Conservation (phyloP, 768 basidiomycete genomes). For the Trametes sanguinea region DNA sequence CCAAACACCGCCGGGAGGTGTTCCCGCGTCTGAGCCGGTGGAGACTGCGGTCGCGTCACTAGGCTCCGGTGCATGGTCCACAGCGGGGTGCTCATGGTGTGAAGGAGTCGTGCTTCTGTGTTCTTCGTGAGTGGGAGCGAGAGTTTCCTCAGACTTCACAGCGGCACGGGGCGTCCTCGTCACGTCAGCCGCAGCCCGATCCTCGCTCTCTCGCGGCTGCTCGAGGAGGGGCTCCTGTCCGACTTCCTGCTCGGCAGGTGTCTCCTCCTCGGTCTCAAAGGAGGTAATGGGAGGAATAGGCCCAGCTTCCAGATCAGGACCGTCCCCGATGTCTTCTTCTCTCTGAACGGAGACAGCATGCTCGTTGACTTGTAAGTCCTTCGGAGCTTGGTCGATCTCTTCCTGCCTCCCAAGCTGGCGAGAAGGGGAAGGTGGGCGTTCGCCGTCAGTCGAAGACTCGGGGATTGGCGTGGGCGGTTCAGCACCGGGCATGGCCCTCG, state of each 20-base stretch:
- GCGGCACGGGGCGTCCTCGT: slow-evolving; percentile 14
- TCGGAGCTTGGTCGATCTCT: slow-evolving; percentile 3
- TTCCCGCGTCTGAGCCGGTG: background rate
- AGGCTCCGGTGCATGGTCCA: background rate
- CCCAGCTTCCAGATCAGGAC: slow-evolving; percentile 12
- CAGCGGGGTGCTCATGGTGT: background rate
- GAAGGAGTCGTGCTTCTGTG: background rate
- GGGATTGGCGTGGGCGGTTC: slow-evolving; percentile 15
- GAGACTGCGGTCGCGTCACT: slow-evolving; percentile 19
- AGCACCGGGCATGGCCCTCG: slow-evolving; percentile 18
- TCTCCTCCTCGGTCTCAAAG: background rate
- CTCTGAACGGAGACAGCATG: background rate
- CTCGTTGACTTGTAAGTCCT: background rate
- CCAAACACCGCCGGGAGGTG: slow-evolving; percentile 21
- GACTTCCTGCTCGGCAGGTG: background rate
- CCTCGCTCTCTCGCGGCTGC: background rate
- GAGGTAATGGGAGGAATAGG: slow-evolving; percentile 1
- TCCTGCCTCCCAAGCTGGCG: background rate
- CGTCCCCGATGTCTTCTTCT: background rate
- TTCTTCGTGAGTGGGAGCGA: background rate
- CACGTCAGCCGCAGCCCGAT: background rate
- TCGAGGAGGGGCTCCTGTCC: background rate
- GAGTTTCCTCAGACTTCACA: slow-evolving; percentile 12
- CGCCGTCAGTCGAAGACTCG: background rate
- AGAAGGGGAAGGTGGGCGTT: background rate